These are phyloP conservation scores for Ganoderma resinaceum DNA, from an alignment of 1,284 basidiomycete genomes.

Conservation along the genomic window DNA sequence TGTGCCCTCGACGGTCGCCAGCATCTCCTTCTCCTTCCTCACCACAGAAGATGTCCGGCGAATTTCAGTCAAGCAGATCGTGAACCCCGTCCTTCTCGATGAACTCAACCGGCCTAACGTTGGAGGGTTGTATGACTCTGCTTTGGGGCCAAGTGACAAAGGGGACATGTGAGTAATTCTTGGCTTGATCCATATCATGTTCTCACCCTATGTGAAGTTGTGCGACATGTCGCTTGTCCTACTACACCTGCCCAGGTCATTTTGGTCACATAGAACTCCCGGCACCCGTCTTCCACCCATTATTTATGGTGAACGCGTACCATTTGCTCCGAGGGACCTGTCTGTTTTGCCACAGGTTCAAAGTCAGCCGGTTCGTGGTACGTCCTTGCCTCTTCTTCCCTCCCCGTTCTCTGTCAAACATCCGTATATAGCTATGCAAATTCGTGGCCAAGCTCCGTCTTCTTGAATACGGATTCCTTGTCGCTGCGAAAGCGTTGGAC, in stretches of 20 bases:
- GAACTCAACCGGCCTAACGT: constrained; percentile 92
- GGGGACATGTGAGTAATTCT: constrained; percentile 80
- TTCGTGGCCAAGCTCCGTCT: constrained; percentile 90
- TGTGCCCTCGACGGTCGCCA: constrained; percentile 83
- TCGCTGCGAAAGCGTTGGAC: constrained; percentile 82
- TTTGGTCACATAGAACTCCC: constrained; percentile 99
- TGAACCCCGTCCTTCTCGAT: constrained; percentile 94
- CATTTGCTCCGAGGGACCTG: constrained; percentile 91
- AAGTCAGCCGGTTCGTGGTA: constrained; percentile 80
- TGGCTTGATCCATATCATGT: neutral
- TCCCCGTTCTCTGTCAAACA: neutral
- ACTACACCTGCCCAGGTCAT: constrained; percentile 96
- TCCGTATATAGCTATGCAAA: constrained; percentile 68
- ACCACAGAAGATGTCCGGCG: constrained; percentile 89
- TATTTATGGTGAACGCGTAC: constrained; percentile 95
- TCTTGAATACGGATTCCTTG: constrained; percentile 89
- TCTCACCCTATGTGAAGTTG: constrained; percentile 65
- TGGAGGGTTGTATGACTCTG: constrained; percentile 96
- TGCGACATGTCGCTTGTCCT: constrained; percentile 90
- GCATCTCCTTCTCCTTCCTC: constrained; percentile 95
- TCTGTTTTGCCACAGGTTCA: constrained; percentile 96
- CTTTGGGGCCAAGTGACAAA: constrained; percentile 89
- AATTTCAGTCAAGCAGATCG: constrained; percentile 97
- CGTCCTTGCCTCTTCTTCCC: constrained; percentile 40
- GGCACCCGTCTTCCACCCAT: constrained; percentile 94